Evolutionary conservation across 2,329 filamentous ascomycete genomes (phyloP).

Genomic region (Grosmannia serpens): DNA sequence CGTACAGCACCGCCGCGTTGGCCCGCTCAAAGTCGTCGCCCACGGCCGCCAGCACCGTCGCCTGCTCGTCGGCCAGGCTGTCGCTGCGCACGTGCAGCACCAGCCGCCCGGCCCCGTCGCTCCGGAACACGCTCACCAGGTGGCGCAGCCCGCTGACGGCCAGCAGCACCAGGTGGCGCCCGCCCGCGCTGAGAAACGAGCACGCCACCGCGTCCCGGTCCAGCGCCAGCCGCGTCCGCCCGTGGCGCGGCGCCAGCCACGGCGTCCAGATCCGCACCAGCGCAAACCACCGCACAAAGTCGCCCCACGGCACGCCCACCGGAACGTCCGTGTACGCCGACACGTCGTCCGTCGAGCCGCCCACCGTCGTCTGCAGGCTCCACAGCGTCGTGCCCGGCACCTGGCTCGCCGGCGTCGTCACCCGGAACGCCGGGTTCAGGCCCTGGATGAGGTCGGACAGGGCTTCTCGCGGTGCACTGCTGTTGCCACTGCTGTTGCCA

Average conservation of each 20-base stretch:
- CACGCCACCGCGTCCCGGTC: slow-evolving; percentile 70
- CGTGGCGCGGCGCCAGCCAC: slow-evolving; percentile 85
- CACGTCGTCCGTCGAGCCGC: slow-evolving; percentile 31
- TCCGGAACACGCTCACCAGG: slow-evolving; percentile 57
- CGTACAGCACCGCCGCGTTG: slow-evolving; percentile 73
- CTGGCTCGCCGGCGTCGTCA: slow-evolving; percentile 48
- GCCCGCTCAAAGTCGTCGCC: slow-evolving; percentile 64
- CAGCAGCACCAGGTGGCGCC: slow-evolving; percentile 65
- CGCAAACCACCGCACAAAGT: slow-evolving; percentile 57
- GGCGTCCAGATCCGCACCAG: slow-evolving; percentile 68
- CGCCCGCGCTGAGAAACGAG: slow-evolving; percentile 62
- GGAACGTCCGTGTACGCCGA: slow-evolving; percentile 45
- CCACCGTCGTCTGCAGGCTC: slow-evolving; percentile 49
- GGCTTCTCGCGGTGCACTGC: no score
- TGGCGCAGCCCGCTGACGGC: slow-evolving; percentile 65
- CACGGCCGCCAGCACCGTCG: slow-evolving; percentile 57
- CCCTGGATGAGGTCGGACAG: slow-evolving; percentile 40
- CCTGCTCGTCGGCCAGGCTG: slow-evolving; percentile 37
- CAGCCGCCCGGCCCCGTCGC: slow-evolving; percentile 53
- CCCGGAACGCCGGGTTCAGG: slow-evolving; percentile 43
- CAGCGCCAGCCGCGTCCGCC: slow-evolving; percentile 51
- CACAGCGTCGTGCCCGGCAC: slow-evolving; percentile 59
- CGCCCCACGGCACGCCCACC: slow-evolving; percentile 52
- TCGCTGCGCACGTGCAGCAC: slow-evolving; percentile 65
- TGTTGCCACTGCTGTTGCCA: not conserved